Evolutionary conservation across 2,329 filamentous ascomycete genomes (phyloP).

Genomic region (Beauveria asiatica): DNA sequence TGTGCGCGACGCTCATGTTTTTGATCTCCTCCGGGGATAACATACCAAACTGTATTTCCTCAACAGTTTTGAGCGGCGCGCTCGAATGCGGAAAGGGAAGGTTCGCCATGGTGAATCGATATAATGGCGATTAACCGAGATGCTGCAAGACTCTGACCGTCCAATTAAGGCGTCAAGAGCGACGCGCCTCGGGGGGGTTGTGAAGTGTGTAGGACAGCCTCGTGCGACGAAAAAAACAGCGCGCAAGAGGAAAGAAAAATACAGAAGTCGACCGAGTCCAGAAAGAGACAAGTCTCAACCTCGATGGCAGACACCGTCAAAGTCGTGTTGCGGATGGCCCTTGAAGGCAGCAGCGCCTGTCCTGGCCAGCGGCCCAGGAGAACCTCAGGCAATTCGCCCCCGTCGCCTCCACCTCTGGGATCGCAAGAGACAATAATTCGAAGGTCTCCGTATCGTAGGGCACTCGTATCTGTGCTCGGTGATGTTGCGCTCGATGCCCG

Average conservation of each 20-base stretch:
- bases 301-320: slow-evolving; percentile 17
- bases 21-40: slow-evolving; percentile 98
- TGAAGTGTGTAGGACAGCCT: background rate
- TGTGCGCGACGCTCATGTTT: slow-evolving; percentile 93
- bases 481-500: slow-evolving; percentile 36
- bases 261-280: slow-evolving; percentile 16
- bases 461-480: slow-evolving; percentile 19
- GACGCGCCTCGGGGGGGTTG: slow-evolving; percentile 10
- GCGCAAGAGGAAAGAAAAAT: slow-evolving; percentile 11
- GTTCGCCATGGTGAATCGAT: slow-evolving; percentile 69
- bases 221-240: background rate
- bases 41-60: slow-evolving; percentile 98
- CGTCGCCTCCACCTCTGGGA: slow-evolving; percentile 36
- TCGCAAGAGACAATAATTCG: slow-evolving; percentile 29
- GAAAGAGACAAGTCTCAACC: slow-evolving; percentile 14
- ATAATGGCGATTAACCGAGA: slow-evolving; percentile 3
- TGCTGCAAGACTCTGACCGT: slow-evolving; percentile 12
- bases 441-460: slow-evolving; percentile 26
- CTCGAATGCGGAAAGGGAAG: slow-evolving; percentile 84
- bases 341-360: slow-evolving; percentile 31
- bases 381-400: slow-evolving; percentile 36
- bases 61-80: slow-evolving; percentile 92
- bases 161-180: slow-evolving; percentile 14
- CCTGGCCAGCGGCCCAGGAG: slow-evolving; percentile 40
- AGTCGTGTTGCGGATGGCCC: slow-evolving; percentile 32